These are phyloP conservation scores for Salix viminalis DNA, from an alignment of 345 rosid genomes.

Conservation along the genomic window DNA sequence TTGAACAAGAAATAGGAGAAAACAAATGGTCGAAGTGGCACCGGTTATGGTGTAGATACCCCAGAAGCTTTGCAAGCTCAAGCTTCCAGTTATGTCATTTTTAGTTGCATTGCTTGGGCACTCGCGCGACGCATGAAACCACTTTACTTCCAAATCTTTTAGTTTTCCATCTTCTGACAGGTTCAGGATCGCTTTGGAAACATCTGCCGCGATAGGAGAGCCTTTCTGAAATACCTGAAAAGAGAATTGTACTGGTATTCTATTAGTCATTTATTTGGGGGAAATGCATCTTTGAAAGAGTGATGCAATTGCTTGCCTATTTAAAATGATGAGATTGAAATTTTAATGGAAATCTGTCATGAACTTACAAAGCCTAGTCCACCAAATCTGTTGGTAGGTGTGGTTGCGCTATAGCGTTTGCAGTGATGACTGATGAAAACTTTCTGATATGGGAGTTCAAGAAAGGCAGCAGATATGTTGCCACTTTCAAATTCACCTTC, in stretches of 20 bases:
- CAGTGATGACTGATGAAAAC: conserved; percentile 39
- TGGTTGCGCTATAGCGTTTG: conserved; percentile 26
- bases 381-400: conserved; percentile 38
- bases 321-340: background rate
- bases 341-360: background rate
- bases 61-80: conserved; percentile 43
- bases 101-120: conserved; percentile 21
- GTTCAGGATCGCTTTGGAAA: conserved; percentile 43
- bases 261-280: background rate
- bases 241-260: background rate
- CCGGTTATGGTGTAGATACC: conserved; percentile 36
- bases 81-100: conserved; percentile 12
- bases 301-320: too few relatives aligned
- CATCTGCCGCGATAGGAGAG: conserved; percentile 35
- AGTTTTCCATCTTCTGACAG: conserved; percentile 36
- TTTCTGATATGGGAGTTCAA: conserved; percentile 50
- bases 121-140: conserved; percentile 19
- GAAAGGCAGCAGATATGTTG: conserved; percentile 41
- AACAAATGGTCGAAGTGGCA: conserved; percentile 34
- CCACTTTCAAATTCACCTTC: conserved; percentile 16
- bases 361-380: conserved; percentile 56
- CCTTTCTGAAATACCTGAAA: conserved; percentile 46
- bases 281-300: background rate
- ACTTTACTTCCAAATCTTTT: conserved; percentile 19
- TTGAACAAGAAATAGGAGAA: conserved; percentile 20